Conservation (phyloP, 1,284 basidiomycete genomes). For the Sutorius eximius region DNA sequence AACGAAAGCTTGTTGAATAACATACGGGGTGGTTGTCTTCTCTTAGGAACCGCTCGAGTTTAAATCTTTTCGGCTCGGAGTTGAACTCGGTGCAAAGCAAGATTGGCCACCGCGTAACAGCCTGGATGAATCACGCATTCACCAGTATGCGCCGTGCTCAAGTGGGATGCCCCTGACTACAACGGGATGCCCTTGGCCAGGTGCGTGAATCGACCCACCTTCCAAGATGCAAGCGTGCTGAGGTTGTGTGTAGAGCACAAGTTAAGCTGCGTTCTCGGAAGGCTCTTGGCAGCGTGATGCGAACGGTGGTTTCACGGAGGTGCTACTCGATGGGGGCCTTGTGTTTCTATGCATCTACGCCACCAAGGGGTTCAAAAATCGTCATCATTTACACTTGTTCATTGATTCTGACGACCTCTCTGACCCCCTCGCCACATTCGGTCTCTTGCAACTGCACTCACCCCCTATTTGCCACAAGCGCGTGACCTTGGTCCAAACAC, state of each 20-base stretch:
- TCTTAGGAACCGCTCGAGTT: constrained; percentile 42
- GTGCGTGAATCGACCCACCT: neutral
- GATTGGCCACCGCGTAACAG: too few species aligned
- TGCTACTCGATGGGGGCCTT: constrained; percentile 24
- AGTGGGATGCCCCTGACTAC: neutral
- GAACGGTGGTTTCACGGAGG: constrained; percentile 21
- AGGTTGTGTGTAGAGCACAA: constrained; percentile 16
- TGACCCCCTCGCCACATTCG: constrained; percentile 21
- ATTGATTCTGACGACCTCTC: constrained; percentile 27
- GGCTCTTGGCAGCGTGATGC: constrained; percentile 20
- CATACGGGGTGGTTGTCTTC: constrained; percentile 21
- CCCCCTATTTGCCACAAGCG: constrained; percentile 16
- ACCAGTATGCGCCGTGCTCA: constrained; percentile 1
- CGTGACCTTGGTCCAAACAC: constrained; percentile 21
- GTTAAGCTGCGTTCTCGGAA: constrained; percentile 10
- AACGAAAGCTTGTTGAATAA: constrained; percentile 41
- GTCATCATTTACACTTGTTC: constrained; percentile 23
- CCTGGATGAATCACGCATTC: too few species aligned
- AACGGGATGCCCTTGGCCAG: constrained; percentile 19
- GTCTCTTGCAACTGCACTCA: constrained; percentile 16
- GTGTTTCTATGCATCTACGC: constrained; percentile 26
- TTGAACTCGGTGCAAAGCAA: constrained; percentile 32
- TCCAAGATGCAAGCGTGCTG: neutral
- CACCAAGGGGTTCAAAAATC: constrained; percentile 25
- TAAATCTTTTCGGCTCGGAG: constrained; percentile 43